Percentiles rank a stretch among this genome's conserved stretches.
phyloP scores from a whole-genome alignment of 2,329 filamentous ascomycete genomes.

The Trichophyton schoenleinii region DNA sequence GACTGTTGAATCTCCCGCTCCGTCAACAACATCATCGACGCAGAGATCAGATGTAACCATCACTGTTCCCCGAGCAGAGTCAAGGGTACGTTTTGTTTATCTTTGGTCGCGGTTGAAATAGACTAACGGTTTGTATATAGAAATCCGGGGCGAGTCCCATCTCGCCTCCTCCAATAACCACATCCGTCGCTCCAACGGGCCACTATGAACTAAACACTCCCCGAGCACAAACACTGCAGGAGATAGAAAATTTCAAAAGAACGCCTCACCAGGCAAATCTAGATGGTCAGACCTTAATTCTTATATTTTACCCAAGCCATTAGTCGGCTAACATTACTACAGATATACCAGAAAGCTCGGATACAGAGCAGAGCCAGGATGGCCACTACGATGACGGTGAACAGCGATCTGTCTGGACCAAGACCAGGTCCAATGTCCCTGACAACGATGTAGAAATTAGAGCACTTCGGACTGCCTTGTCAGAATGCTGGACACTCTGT shows the following conservation, averaged over 20 bases:
- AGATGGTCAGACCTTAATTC: constrained; percentile 49
- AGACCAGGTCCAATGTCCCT: constrained; percentile 24
- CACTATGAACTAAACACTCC: constrained; percentile 67
- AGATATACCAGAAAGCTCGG: constrained; percentile 26
- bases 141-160: constrained; percentile 33
- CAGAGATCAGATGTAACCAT: constrained; percentile 24
- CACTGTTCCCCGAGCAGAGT: constrained; percentile 10
- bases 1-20: constrained; percentile 9
- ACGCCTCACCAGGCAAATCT: constrained; percentile 56
- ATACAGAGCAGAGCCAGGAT: constrained; percentile 11
- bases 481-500: constrained; percentile 88
- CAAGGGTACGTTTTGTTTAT: constrained; percentile 12
- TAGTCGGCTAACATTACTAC: constrained; percentile 18
- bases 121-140: constrained; percentile 7
- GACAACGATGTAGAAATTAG: constrained; percentile 47
- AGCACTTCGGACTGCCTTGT: constrained; percentile 61
- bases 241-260: constrained; percentile 47
- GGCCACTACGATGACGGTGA: constrained; percentile 16
- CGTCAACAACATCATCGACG: constrained; percentile 19
- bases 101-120: background rate
- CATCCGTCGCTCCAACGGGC: constrained; percentile 53
- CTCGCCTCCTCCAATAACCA: constrained; percentile 60
- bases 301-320: background rate
- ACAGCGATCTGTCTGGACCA: constrained; percentile 11
- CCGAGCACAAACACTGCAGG: constrained; percentile 67